These are phyloP conservation scores for Xylaria sp. DNA, from an alignment of 2,329 filamentous ascomycete genomes.

Conservation along the genomic window DNA sequence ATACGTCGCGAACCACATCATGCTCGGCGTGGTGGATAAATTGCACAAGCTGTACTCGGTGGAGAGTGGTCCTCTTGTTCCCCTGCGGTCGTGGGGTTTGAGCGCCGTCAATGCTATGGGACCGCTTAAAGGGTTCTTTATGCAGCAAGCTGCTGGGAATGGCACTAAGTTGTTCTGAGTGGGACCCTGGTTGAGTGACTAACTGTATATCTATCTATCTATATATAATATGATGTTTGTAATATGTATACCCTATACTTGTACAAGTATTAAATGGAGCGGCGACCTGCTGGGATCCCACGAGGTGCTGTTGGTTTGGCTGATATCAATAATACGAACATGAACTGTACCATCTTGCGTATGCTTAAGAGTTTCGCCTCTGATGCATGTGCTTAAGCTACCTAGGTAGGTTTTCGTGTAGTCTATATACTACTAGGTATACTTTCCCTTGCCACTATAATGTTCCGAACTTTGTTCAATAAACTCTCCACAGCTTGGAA, in stretches of 20 bases:
- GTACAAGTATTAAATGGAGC: too few relatives aligned
- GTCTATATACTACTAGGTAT: too few relatives aligned
- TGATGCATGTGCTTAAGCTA: neutral
- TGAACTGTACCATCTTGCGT: neutral
- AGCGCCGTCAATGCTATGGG: slow-evolving; percentile 78
- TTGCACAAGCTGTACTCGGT: slow-evolving; percentile 92
- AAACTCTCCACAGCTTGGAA: neutral
- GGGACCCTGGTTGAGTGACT: neutral
- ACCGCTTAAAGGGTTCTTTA: slow-evolving; percentile 84
- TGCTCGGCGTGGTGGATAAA: slow-evolving; percentile 87
- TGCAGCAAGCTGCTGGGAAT: slow-evolving; percentile 75
- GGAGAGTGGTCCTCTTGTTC: slow-evolving; percentile 80
- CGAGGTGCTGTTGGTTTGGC: neutral
- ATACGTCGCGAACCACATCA: slow-evolving; percentile 82
- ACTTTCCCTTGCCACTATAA: neutral
- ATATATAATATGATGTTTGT: neutral
- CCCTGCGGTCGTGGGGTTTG: slow-evolving; percentile 80
- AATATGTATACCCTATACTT: slow-evolving; percentile 23
- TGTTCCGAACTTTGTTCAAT: neutral
- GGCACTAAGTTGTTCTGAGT: slow-evolving; percentile 51
- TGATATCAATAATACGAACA: neutral
- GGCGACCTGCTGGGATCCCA: neutral
- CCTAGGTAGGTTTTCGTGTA: neutral
- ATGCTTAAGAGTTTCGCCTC: too few relatives aligned
- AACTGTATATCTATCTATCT: slow-evolving; percentile 23